A percentile compares a stretch with the other conserved stretches of the same genome.
Conservation (phyloP, 768 basidiomycete species). For the Lactarius quietus region DNA sequence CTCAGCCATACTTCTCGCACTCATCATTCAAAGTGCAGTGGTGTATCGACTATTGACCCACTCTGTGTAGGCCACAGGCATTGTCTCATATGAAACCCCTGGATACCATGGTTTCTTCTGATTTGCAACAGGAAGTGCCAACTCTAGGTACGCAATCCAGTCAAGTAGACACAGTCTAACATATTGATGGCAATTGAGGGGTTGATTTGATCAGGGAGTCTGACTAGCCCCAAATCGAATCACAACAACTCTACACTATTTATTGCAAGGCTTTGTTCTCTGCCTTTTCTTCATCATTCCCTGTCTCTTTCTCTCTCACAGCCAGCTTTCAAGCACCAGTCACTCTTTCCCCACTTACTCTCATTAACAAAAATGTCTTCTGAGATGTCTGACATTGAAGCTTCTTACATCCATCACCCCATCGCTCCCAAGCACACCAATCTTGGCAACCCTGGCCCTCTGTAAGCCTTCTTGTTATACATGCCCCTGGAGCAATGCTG, state of each 20-base stretch:
- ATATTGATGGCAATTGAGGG: neutral
- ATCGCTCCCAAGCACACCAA: neutral
- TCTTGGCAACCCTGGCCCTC: conserved; percentile 48
- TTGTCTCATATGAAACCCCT: neutral
- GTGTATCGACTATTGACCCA: neutral
- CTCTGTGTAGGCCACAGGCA: neutral
- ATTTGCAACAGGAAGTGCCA: neutral
- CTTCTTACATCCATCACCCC: conserved; percentile 2
- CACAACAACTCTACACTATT: neutral
- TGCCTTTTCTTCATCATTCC: neutral
- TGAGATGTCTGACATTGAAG: conserved; percentile 13
- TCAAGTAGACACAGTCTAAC: neutral
- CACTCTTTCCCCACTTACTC: neutral
- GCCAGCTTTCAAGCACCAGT: neutral
- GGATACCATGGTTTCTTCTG: neutral
- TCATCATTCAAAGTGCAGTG: neutral
- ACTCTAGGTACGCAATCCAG: neutral
- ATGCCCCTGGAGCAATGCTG: conserved; percentile 35
- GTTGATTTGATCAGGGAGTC: neutral
- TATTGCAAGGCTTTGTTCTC: neutral
- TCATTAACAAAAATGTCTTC: conserved; percentile 6
- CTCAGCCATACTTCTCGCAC: neutral
- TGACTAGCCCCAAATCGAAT: neutral
- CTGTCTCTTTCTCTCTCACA: neutral
- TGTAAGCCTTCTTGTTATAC: conserved; percentile 44